Evolutionary conservation across 306 rosid species (phyloP).

Genomic region (Lithocarpus polystachyus): DNA sequence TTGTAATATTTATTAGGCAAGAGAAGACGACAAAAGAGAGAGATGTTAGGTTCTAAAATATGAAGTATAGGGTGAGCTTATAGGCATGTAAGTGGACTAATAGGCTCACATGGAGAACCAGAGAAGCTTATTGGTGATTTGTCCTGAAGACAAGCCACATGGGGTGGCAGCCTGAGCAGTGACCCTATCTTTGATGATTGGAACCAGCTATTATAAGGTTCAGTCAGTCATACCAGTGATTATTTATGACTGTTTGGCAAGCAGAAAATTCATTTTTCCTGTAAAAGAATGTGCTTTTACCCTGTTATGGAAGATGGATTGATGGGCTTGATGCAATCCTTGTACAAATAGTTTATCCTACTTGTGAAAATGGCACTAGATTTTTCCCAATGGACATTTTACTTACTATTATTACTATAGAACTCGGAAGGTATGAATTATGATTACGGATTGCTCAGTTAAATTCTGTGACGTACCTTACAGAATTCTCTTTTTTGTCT

Average conservation of each 20-base stretch:
- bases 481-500: no score
- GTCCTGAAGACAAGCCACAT: constrained; percentile 45
- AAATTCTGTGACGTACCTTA: no score
- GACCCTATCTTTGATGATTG: constrained; percentile 24
- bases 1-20: neutral
- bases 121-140: constrained; percentile 29
- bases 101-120: constrained; percentile 47
- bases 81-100: constrained; percentile 3
- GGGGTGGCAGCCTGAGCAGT: constrained; percentile 48
- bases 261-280: constrained; percentile 6
- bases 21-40: constrained; percentile 20
- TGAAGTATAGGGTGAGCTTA: neutral
- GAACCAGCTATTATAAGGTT: constrained; percentile 16
- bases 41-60: constrained; percentile 14
- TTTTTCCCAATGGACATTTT: no score
- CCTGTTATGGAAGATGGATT: no score
- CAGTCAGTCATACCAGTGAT: neutral
- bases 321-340: no score
- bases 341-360: no score
- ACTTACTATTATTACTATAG: no score
- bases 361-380: no score
- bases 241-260: constrained; percentile 22
- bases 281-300: neutral
- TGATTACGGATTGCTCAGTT: no score
- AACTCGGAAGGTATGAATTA: no score